Base-by-base conservation (phyloP, 495 filamentous ascomycete species). In the Friedmanniomyces simplex region DNA sequence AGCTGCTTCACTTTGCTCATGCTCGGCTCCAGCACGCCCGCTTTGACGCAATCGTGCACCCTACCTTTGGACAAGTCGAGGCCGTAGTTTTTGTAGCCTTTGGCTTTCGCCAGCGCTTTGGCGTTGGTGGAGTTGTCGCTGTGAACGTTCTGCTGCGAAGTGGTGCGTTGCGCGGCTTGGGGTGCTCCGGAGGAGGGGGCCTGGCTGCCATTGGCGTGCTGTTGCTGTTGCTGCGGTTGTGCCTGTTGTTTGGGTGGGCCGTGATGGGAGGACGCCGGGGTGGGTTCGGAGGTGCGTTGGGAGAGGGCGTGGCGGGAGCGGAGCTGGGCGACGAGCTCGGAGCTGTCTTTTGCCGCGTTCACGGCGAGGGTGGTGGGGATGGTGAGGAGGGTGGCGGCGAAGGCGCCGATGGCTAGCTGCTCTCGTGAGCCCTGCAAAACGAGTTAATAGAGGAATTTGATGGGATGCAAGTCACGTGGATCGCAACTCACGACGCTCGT, bases 1-100 rank as follows among this genome's bases (percentile, higher is more conserved):
- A 99, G 75, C 77, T 96, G 91, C 75, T 89, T 86, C 64, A 99
- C 80, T 80, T 99, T 99, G 79, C 91, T 96, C 80, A 99, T 91
- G 72, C 86, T 91, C 28, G 93, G 93, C 76, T 99, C 93, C 69
- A 97, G 67, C 68, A 97, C 91, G 66, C 93, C 93, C 16, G 87
- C 86, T 81, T 95, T 96, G 65, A 99, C 78, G 73, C 85, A 80
- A 73, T 99, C 93, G 57, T 89, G 84, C 66, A 96, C 91, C 66
- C 87, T 88, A 47, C 93, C 93, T 74, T 87, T 90, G 56, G 76
- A 76, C 69, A 99, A 72, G 73, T 99, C 93, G 55, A 99, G 72
- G 52, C 93, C 93, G 69, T 97, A 99, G 77, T 97, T 97, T 73
- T 89, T 89, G 80, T 96, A 99, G 59, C 85, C 87, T 83, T 94